Evolutionary conservation across 192 early-diverging fungal species (phyloP).

Genomic region (Podila verticillata): DNA sequence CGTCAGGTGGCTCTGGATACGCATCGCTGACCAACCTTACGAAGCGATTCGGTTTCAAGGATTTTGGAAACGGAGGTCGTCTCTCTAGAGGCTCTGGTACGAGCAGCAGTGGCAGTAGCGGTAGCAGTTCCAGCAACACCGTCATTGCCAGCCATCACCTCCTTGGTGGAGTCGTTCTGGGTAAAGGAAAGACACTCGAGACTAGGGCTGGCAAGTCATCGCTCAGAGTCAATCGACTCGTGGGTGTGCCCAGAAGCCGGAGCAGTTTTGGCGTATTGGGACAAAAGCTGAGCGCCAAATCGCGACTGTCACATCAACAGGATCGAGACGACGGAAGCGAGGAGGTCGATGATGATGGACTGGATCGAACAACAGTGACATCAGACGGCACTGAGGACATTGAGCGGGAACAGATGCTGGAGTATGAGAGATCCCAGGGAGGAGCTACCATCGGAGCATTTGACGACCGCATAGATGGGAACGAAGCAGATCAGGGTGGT

Average conservation of each 20-base stretch:
- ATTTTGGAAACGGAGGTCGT: slow-evolving; percentile 11
- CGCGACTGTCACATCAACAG: slow-evolving; percentile 37
- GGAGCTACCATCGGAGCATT: slow-evolving; percentile 26
- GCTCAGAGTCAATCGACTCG: slow-evolving; percentile 16
- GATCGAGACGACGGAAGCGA: slow-evolving; percentile 29
- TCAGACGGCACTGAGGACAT: background rate
- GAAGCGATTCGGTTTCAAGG: slow-evolving; percentile 36
- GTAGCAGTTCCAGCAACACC: slow-evolving; percentile 11
- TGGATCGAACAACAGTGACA: background rate
- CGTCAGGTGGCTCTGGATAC: background rate
- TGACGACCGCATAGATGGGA: slow-evolving; percentile 9
- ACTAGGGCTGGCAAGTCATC: slow-evolving; percentile 18
- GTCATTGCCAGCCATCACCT: slow-evolving; percentile 14
- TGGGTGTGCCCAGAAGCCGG: slow-evolving; percentile 12
- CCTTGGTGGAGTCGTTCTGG: slow-evolving; percentile 6
- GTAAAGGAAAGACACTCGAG: slow-evolving; percentile 26
- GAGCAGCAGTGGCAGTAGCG: background rate
- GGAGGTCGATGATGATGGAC: slow-evolving; percentile 12
- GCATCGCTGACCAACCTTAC: slow-evolving; percentile 25
- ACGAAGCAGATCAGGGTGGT: slow-evolving; percentile 7
- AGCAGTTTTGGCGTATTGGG: slow-evolving; percentile 6
- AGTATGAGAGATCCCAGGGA: background rate
- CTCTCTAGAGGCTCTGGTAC: slow-evolving; percentile 3
- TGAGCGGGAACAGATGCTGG: background rate
- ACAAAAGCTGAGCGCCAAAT: slow-evolving; percentile 21